Evolutionary conservation across 1,284 basidiomycete genomes (phyloP), one percentile per base, ranked within the genome.

Genomic region (Tilletia caries): DNA sequence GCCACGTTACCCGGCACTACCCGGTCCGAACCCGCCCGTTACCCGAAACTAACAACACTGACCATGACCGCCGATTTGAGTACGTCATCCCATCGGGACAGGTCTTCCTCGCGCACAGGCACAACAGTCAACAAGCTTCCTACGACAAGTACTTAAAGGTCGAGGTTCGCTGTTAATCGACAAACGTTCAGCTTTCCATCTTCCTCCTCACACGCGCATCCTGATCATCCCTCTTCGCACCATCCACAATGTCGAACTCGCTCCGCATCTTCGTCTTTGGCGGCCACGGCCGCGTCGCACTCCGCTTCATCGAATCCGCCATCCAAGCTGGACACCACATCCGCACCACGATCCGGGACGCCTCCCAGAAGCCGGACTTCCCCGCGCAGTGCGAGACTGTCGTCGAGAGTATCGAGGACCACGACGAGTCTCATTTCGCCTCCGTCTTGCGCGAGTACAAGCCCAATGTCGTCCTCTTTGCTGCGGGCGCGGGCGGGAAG

Each of bases 401-500:
- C 33, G 73, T 90, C 2, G 85, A 90, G 34, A 89, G 89, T 2
- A 85, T 91, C 41, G 90, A 91, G 76, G 85, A 87, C 13, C 84
- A 86, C 2, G 78, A 87, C 0, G 84, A 86, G 0, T 70, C 83
- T 2, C 86, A 88, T 3, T 86, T 91, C 71, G 85, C 85, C 1
- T 73, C 83, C 0, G 85, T 86, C 1, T 88, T 91, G 72, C 74
- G 84, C 32, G 85, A 85, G 2, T 81, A 85, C n/a, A 84, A 87
- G 62, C 84, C 85, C 5, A 81, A 85, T 70, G 85, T 88, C 27
- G 87, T 91, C 18, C 86, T 90, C 73, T 91, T 89, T 77, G 84
- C 87, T 25, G 89, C 89, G 0, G 91, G 91, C 1, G 89, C 90
- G 0, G 90, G 89, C 0, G 89, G 89, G 0, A 89, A 89, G 76